Conservation (phyloP, 1,284 basidiomycete species). For the Cutaneotrichosporon sp. region DNA sequence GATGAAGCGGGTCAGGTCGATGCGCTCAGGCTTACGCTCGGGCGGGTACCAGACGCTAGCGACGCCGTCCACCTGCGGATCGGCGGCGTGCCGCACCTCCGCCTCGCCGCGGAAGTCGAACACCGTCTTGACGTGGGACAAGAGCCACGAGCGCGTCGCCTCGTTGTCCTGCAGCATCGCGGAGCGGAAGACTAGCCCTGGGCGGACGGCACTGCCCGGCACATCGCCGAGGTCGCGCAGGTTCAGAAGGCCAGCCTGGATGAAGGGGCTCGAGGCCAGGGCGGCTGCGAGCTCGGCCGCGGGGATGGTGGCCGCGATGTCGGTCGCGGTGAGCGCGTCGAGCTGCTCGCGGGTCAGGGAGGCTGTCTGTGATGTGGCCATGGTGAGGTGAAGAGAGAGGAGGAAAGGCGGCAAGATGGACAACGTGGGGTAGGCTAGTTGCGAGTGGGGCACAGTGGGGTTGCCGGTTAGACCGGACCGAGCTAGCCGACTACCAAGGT, state of each 20-base stretch:
- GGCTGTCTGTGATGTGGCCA: not conserved
- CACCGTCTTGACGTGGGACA: constrained; percentile 8
- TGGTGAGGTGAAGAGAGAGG: not conserved
- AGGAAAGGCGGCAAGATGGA: too few species aligned
- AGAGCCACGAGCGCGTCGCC: constrained; percentile 13
- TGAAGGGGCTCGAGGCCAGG: constrained; percentile 17
- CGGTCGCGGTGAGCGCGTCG: constrained; percentile 5
- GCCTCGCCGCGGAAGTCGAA: constrained; percentile 19
- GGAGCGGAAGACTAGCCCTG: constrained; percentile 15
- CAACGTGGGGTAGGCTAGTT: too few species aligned
- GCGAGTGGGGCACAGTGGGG: too few species aligned
- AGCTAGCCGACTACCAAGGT: too few species aligned
- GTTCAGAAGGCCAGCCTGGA: constrained; percentile 16
- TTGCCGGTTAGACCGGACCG: too few species aligned
- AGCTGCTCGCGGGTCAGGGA: constrained; percentile 10
- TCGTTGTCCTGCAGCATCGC: constrained; percentile 7
- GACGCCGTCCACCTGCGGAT: constrained; percentile 13
- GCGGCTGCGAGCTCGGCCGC: constrained; percentile 2
- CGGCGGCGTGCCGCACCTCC: constrained; percentile 11
- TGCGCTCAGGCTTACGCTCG: not conserved
- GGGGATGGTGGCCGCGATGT: constrained; percentile 5
- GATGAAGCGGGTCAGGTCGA: constrained; percentile 12
- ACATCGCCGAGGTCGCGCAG: constrained; percentile 21
- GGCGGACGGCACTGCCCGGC: constrained; percentile 9
- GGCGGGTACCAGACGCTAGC: constrained; percentile 9